Percentiles rank a stretch among this genome's conserved stretches.
These are phyloP conservation scores for Luzula sylvatica DNA, from an alignment of 176 grass and related monocot genomes.

Conservation along the genomic window DNA sequence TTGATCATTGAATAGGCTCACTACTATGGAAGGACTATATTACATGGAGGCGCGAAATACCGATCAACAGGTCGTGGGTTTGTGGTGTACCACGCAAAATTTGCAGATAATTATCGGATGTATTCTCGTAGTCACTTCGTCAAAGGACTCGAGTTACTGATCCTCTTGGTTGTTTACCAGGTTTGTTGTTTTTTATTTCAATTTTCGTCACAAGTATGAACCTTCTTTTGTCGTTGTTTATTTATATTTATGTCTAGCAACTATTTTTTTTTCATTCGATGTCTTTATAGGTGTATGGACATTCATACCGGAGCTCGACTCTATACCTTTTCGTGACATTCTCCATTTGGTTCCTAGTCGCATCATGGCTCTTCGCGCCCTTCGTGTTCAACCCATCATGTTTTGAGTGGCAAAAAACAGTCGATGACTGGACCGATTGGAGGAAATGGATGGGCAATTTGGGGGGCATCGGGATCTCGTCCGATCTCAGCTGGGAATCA, in stretches of 20 bases:
- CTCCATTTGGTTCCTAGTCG: conserved; percentile 88
- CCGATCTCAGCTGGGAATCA: conserved; percentile 79
- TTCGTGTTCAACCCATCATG: conserved; percentile 89
- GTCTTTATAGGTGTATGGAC: conserved; percentile 55
- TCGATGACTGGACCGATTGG: conserved; percentile 95
- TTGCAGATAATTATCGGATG: conserved; percentile 87
- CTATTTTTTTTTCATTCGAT: conserved; percentile 41
- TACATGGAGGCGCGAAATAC: conserved; percentile 88
- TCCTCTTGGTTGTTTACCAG: conserved; percentile 70
- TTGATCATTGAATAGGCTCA: conserved; percentile 26
- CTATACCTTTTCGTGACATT: conserved; percentile 73
- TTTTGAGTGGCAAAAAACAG: conserved; percentile 88
- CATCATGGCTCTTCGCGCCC: conserved; percentile 80
- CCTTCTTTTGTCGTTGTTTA: background rate
- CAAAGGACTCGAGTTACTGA: conserved; percentile 75
- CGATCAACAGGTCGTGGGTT: conserved; percentile 70
- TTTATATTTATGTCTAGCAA: background rate
- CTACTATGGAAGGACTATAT: conserved; percentile 87
- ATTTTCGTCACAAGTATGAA: background rate
- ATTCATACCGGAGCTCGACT: conserved; percentile 60
- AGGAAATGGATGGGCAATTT: conserved; percentile 74
- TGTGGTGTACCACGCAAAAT: conserved; percentile 80
- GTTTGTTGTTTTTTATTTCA: conserved; percentile 3
- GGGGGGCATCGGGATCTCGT: conserved; percentile 65
- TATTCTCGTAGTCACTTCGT: conserved; percentile 97